Percentiles rank a stretch among this genome's conserved stretches.
Evolutionary conservation across 1,139 yeast species (phyloP).

Genomic region (Protomyces lactucae-debilis): DNA sequence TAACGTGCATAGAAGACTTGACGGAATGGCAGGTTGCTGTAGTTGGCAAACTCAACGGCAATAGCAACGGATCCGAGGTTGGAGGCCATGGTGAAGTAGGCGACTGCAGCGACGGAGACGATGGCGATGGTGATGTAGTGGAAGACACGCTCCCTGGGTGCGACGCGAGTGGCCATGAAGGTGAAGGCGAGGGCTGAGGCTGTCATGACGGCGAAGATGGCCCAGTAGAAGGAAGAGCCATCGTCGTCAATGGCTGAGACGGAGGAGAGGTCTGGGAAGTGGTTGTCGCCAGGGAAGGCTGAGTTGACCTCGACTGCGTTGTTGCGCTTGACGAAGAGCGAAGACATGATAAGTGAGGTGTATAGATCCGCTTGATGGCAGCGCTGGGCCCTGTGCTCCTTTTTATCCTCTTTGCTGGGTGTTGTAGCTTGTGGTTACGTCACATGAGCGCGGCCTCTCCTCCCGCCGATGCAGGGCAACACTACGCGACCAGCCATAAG

Average conservation of each 20-base stretch:
- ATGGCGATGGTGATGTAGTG: conserved; percentile 48
- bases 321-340: conserved; percentile 23
- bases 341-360: conserved; percentile 3
- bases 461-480: no score
- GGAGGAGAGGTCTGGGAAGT: conserved; percentile 43
- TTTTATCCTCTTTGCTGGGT: no score
- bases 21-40: conserved; percentile 41
- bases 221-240: conserved; percentile 71
- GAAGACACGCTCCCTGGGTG: conserved; percentile 44
- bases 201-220: conserved; percentile 53
- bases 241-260: conserved; percentile 44
- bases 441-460: no score
- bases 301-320: conserved; percentile 16
- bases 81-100: conserved; percentile 63
- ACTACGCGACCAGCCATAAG: no score
- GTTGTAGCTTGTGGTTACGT: no score
- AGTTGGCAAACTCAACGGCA: conserved; percentile 54
- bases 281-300: not conserved
- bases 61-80: conserved; percentile 60
- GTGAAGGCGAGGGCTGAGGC: conserved; percentile 46
- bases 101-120: conserved; percentile 47
- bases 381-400: no score
- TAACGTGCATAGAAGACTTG: conserved; percentile 63
- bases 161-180: conserved; percentile 41
- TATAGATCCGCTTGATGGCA: no score